Evolutionary conservation across 768 basidiomycete species (phyloP), one percentile per base, ranked within the genome.

Genomic region (Gymnopilus dilepis): DNA sequence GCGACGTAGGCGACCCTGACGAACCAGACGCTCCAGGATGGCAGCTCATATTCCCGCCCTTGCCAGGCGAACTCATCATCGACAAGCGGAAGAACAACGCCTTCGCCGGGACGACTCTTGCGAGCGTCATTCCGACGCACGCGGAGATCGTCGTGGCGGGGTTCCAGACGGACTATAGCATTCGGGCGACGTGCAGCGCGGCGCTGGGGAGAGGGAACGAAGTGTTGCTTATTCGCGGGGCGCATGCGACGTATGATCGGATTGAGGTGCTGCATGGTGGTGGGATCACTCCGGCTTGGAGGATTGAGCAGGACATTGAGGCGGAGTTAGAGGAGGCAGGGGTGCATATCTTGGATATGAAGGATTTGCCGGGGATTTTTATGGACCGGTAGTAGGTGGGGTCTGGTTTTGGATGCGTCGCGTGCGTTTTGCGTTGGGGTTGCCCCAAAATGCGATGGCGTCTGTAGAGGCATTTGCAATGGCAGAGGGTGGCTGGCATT

Each of bases 21-120:
- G 85, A 86, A 68, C 82, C 80, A 0, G 63, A 77, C 61, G 74
- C 84, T 0, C 70, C 78, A 0, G 87, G 87, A 3, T 91, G 89
- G 89, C 72, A 84, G 65, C 84, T 91, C 66, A 80, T 81, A 57
- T 84, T 86, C 73, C 66, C 76, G 17, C 84, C 86, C 0, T 15
- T 78, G 7, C 72, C 79, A 0, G 67, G 77, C 67, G 89, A 90
- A 70, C 70, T 74, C 52, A 76, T 89, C 54, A 65, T 90, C 47
- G 88, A 90, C 75, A 90, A 90, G 75, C 75, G 76, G 51, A 87
- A 87, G 75, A 89, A 86, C 75, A 89, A 90, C 65, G 87, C 88
- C 26, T 91, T 90, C 64, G 78, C 82, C 0, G 86, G 86, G 11
- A 90, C 88, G 19, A 62, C 55, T 11, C 77, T 91, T 3, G 80